These are phyloP conservation scores for Suillus variegatus DNA, from an alignment of 768 basidiomycete species.

Conservation along the genomic window DNA sequence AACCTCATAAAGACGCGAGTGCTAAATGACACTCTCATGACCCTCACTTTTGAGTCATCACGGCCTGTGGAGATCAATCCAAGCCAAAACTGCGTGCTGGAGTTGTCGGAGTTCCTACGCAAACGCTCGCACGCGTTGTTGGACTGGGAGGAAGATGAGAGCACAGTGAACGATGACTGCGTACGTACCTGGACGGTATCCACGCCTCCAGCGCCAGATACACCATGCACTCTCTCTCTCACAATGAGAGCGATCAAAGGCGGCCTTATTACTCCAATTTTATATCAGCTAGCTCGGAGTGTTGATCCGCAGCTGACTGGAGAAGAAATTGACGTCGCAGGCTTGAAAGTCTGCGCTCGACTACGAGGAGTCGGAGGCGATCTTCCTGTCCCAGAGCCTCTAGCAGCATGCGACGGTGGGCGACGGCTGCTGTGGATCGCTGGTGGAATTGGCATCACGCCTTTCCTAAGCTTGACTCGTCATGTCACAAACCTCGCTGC, in stretches of 20 bases:
- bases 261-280: conserved; percentile 54
- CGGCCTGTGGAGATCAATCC: conserved; percentile 23
- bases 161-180: conserved; percentile 57
- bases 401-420: conserved; percentile 25
- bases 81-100: conserved; percentile 58
- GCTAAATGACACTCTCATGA: conserved; percentile 42
- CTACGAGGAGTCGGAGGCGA: conserved; percentile 56
- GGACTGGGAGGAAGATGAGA: conserved; percentile 41
- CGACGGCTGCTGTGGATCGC: conserved; percentile 55
- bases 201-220: conserved; percentile 16
- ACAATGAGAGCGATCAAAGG: conserved; percentile 58
- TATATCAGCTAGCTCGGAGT: conserved; percentile 45
- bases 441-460: conserved; percentile 67
- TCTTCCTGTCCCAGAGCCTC: conserved; percentile 33
- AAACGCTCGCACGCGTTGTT: conserved; percentile 50
- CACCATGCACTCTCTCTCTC: conserved; percentile 35
- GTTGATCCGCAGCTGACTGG: conserved; percentile 12
- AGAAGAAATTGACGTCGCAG: conserved; percentile 18
- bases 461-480: conserved; percentile 56
- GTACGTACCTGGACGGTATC: conserved; percentile 70
- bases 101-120: conserved; percentile 54
- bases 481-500: conserved; percentile 18
- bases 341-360: conserved; percentile 42
- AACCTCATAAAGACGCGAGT: conserved; percentile 19
- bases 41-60: conserved; percentile 52